phyloP scores from a whole-genome alignment of 2,329 filamentous ascomycete genomes.

The Hymenotorrendiella dingleyae region DNA sequence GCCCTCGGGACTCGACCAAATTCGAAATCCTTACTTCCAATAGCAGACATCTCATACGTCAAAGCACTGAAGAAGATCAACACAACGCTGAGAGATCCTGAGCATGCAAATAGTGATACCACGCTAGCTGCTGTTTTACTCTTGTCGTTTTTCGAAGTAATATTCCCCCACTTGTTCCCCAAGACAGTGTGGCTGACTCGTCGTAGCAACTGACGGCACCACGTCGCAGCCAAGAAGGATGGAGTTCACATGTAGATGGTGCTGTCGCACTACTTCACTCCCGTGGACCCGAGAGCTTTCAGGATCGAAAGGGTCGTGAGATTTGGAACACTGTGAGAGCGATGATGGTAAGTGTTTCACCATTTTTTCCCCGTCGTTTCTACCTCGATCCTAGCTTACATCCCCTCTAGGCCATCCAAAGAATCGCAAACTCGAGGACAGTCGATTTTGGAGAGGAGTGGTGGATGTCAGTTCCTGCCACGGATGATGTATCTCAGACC shows the following conservation, averaged over 20 bases:
- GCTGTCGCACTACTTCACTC: conserved; percentile 53
- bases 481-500: conserved; percentile 45
- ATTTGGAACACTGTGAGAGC: conserved; percentile 55
- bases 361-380: neutral
- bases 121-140: conserved; percentile 53
- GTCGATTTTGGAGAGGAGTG: conserved; percentile 49
- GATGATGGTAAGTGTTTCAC: conserved; percentile 44
- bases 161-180: neutral
- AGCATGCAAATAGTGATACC: conserved; percentile 43
- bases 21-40: conserved; percentile 29
- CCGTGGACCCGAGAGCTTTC: conserved; percentile 45
- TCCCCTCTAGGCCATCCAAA: conserved; percentile 51
- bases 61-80: conserved; percentile 48
- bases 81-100: conserved; percentile 43
- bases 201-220: conserved; percentile 42
- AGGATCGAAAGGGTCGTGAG: conserved; percentile 45
- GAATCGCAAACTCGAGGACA: conserved; percentile 44
- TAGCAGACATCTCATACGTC: conserved; percentile 46
- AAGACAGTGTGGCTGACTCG: neutral
- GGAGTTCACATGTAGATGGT: conserved; percentile 55
- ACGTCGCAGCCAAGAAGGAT: conserved; percentile 47
- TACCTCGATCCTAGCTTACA: conserved; percentile 37
- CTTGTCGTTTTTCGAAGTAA: conserved; percentile 52
- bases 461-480: conserved; percentile 48
- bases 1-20: conserved; percentile 46